A percentile compares a stretch with the other conserved stretches of the same genome.
phyloP scores from a whole-genome alignment of 768 basidiomycete genomes.

The Auriculariales sp. region DNA sequence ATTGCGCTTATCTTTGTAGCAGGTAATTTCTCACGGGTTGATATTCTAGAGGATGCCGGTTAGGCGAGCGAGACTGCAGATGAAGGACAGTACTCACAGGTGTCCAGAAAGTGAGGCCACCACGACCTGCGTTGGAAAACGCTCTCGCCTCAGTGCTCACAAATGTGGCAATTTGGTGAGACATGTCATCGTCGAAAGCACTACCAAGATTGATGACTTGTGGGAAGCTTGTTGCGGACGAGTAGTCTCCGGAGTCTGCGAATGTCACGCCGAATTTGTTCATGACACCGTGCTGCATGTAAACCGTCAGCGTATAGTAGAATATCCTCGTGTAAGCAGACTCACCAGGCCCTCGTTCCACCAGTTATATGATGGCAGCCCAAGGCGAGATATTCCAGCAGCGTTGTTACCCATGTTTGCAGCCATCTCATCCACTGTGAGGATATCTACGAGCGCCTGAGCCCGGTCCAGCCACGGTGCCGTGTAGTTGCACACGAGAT shows the following conservation, averaged over 20 bases:
- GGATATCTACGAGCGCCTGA: conserved; percentile 30
- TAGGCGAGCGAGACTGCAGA: no score
- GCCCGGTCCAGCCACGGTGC: conserved; percentile 32
- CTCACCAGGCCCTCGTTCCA: conserved; percentile 46
- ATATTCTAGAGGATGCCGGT: no score
- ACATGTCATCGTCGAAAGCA: conserved; percentile 38
- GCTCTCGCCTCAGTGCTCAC: conserved; percentile 44
- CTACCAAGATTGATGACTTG: conserved; percentile 40
- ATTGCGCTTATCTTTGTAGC: no score
- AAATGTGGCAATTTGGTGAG: conserved; percentile 32
- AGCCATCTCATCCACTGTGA: conserved; percentile 37
- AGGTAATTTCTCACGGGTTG: conserved; percentile 34
- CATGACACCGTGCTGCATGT: conserved; percentile 46
- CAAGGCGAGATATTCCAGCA: conserved; percentile 38
- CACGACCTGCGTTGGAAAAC: conserved; percentile 48
- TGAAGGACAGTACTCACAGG: no score
- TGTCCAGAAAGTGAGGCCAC: no score
- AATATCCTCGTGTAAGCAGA: neutral
- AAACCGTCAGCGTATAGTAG: neutral
- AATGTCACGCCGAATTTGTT: no score
- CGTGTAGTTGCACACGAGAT: conserved; percentile 32
- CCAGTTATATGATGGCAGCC: conserved; percentile 42
- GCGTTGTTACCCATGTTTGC: conserved; percentile 34
- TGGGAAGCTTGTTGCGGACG: conserved; percentile 47
- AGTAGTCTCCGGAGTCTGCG: no score